A percentile compares a stretch with the other conserved stretches of the same genome.
Conservation (phyloP, 148 eudicot genomes). For the Rheum nobile region DNA sequence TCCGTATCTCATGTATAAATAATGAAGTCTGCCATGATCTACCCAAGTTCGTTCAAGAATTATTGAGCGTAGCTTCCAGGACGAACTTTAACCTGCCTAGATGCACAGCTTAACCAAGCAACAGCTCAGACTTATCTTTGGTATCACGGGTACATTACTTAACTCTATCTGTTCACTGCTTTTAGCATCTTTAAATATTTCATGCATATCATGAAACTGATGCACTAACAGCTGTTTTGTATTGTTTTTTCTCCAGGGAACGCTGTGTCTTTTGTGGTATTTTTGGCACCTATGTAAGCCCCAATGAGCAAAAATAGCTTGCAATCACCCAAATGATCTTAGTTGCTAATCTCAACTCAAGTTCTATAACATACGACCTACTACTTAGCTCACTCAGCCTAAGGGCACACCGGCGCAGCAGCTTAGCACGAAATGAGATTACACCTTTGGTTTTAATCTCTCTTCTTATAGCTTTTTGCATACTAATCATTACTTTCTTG, state of each 20-base stretch:
- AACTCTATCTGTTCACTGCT: neutral
- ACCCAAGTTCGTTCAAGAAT: neutral
- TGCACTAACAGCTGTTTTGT: neutral
- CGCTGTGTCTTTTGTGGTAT: conserved; percentile 34
- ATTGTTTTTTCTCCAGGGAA: conserved; percentile 20
- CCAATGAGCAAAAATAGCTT: neutral
- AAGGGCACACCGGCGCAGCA: too few species aligned
- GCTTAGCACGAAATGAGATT: too few species aligned
- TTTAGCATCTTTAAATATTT: neutral
- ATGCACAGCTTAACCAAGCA: neutral
- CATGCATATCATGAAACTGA: neutral
- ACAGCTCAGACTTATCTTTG: neutral
- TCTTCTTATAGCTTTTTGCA: neutral
- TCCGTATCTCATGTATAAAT: neutral
- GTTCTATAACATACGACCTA: too few species aligned
- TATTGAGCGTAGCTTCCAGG: neutral
- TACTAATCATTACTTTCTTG: neutral
- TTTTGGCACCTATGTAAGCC: conserved; percentile 39
- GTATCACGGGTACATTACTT: neutral
- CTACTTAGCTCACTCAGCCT: too few species aligned
- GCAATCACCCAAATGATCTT: neutral
- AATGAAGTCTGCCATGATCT: neutral
- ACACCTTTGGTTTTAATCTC: neutral
- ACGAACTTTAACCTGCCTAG: neutral
- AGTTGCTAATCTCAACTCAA: neutral